A percentile compares a stretch with the other conserved stretches of the same genome.
phyloP scores from a whole-genome alignment of 495 filamentous ascomycete genomes.

The Penicillium verhagenii region DNA sequence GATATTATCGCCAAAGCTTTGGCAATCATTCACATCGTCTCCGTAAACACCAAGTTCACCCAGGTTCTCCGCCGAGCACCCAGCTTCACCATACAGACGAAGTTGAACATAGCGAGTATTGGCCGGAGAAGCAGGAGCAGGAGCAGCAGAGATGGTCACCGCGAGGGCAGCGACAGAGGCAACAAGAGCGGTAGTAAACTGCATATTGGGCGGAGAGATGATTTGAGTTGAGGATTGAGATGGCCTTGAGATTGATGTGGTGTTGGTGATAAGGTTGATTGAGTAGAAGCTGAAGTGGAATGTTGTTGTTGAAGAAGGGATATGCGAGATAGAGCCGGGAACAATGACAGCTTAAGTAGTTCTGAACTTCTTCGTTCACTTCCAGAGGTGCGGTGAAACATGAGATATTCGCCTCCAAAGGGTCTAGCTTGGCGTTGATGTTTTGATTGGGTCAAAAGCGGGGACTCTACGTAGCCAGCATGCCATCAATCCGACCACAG shows the following conservation, averaged over 20 bases:
- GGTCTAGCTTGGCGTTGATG: neutral
- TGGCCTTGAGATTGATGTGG: neutral
- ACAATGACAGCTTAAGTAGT: neutral
- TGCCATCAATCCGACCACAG: neutral
- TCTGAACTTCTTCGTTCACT: too few species aligned
- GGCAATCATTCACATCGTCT: constrained; percentile 13
- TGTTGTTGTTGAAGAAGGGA: neutral
- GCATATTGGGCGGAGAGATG: constrained; percentile 14
- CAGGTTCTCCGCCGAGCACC: constrained; percentile 17
- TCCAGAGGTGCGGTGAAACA: neutral
- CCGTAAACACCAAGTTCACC: constrained; percentile 20
- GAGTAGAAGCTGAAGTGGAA: neutral
- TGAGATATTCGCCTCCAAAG: neutral
- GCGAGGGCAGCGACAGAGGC: constrained; percentile 1
- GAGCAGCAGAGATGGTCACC: constrained; percentile 3
- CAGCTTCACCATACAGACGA: constrained; percentile 16
- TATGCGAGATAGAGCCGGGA: neutral
- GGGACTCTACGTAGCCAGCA: neutral
- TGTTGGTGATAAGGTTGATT: neutral
- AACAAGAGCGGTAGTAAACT: constrained; percentile 7
- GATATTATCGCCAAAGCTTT: constrained; percentile 2
- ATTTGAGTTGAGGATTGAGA: neutral
- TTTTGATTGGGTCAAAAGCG: neutral
- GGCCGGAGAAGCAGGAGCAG: constrained; percentile 5
- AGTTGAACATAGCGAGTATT: constrained; percentile 19